Base-by-base conservation (phyloP, 2,329 filamentous ascomycete genomes). In the Penicillium aurantiogriseum region DNA sequence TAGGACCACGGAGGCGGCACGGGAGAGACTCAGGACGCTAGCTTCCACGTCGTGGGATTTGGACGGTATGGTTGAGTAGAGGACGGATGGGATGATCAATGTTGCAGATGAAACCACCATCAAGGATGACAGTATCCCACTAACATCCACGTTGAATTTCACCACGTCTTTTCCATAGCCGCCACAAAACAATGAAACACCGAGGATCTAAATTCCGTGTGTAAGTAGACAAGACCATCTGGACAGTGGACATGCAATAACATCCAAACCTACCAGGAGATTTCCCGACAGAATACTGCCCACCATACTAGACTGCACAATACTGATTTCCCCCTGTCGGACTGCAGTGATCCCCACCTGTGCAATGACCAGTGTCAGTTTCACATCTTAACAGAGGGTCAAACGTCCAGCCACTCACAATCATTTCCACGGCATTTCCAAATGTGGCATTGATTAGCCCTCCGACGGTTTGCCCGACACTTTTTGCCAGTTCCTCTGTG, bases 261-360 rank as follows among this genome's bases (percentile, higher is more conserved):
- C 6, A 15, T 25, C 11, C 4, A 8, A 25, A 13, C 33, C 5
- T 46, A 64, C 62, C n/a, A 94, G 83, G 5, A 94, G 82, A 56
- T 95, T 76, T 70, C 95, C 95, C 45, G 90, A 94, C 17, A 96
- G 80, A 69, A 96, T 93, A 71, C 87, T 90, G 57, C 91, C 91
- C 58, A 95, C 89, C 38, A 96, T 81, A 1, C 91, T 94, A 0
- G 91, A 93, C 74, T 95, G 90, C 7, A 95, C 91, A 56, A 96
- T 92, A 43, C 87, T 79, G 23, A 93, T 84, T 72, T 93, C 84
- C 45, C 82, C 74, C 60, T 92, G 83, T 13, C 81, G 75, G 33
- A 95, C 77, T 3, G 91, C 91, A 65, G 94, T 89, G 64, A 95
- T 83, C 33, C 63, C 59, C n/a, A 65, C 61, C 61, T 66, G n/a